Conservation (phyloP, 169 alveolate genomes). For the Babesia ovis region DNA sequence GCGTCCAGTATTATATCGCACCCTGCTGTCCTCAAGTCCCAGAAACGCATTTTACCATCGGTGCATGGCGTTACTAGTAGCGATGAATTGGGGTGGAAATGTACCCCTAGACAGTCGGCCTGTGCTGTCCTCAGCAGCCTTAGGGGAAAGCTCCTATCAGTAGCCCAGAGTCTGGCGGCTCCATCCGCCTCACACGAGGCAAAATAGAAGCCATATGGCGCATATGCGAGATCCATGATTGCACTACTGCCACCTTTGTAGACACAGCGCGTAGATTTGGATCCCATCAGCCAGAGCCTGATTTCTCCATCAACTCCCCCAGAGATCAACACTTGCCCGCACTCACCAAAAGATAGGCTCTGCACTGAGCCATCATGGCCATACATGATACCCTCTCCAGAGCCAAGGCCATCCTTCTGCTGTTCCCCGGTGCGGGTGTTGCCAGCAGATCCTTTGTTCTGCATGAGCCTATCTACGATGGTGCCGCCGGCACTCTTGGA, state of each 20-base stretch:
- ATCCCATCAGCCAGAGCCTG: conserved; percentile 40
- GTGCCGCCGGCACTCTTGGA: conserved; percentile 24
- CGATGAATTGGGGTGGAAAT: conserved; percentile 69
- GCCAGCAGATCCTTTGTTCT: conserved; percentile 9
- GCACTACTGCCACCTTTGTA: conserved; percentile 50
- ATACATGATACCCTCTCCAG: conserved; percentile 28
- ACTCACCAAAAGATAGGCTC: conserved; percentile 55
- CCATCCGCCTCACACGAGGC: conserved; percentile 62
- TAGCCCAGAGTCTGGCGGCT: conserved; percentile 64
- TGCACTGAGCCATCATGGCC: conserved; percentile 66
- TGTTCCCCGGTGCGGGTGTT: conserved; percentile 3
- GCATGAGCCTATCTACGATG: conserved; percentile 25
- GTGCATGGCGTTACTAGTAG: conserved; percentile 37
- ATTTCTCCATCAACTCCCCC: conserved; percentile 60
- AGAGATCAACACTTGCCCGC: conserved; percentile 57
- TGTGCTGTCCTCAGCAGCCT: conserved; percentile 46
- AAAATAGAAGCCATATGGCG: conserved; percentile 61
- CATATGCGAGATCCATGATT: conserved; percentile 44
- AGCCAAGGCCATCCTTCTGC: conserved; percentile 21
- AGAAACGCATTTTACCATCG: conserved; percentile 49
- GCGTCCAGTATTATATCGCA: conserved; percentile 33
- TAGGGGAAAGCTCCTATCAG: conserved; percentile 66
- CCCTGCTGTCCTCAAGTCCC: conserved; percentile 54
- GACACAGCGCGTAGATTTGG: conserved; percentile 36
- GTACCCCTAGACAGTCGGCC: conserved; percentile 31